phyloP scores from a whole-genome alignment of 1,139 yeast species.

The Yamadazyma atlantica region DNA sequence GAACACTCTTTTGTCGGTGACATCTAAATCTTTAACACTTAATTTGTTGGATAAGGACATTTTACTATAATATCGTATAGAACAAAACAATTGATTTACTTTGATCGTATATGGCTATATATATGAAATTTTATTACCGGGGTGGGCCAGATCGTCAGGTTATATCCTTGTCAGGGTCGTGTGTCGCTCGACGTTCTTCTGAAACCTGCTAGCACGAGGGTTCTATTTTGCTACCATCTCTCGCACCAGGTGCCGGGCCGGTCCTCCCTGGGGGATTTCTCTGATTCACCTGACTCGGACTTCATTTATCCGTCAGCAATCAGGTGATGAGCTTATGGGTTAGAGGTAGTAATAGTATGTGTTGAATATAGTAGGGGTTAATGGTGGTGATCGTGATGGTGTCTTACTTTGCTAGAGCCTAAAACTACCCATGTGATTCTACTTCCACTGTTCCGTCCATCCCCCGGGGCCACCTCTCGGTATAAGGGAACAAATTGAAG shows the following conservation, averaged over 20 bases:
- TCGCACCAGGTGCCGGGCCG: too few relatives aligned
- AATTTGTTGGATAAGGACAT: constrained; percentile 93
- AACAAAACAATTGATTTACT: neutral
- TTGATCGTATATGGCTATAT: too few relatives aligned
- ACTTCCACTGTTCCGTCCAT: neutral
- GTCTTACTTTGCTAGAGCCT: too few relatives aligned
- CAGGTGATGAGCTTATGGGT: too few relatives aligned
- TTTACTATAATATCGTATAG: constrained; percentile 1
- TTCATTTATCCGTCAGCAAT: constrained; percentile 1
- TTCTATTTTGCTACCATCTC: too few relatives aligned
- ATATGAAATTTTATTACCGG: too few relatives aligned
- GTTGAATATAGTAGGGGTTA: too few relatives aligned
- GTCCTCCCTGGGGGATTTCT: neutral
- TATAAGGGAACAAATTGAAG: neutral
- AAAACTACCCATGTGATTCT: neutral
- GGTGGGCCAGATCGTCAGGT: neutral
- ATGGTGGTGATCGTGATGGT: too few relatives aligned
- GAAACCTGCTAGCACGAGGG: neutral
- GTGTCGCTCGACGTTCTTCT: neutral
- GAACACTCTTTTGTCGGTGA: constrained; percentile 87
- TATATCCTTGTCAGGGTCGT: neutral
- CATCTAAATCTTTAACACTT: constrained; percentile 85
- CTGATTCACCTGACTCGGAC: neutral
- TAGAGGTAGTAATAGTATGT: too few relatives aligned
- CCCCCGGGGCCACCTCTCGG: neutral